Evolutionary conservation across 768 basidiomycete genomes (phyloP), one percentile per base, ranked within the genome.

Genomic region (Boletus reticulatus): DNA sequence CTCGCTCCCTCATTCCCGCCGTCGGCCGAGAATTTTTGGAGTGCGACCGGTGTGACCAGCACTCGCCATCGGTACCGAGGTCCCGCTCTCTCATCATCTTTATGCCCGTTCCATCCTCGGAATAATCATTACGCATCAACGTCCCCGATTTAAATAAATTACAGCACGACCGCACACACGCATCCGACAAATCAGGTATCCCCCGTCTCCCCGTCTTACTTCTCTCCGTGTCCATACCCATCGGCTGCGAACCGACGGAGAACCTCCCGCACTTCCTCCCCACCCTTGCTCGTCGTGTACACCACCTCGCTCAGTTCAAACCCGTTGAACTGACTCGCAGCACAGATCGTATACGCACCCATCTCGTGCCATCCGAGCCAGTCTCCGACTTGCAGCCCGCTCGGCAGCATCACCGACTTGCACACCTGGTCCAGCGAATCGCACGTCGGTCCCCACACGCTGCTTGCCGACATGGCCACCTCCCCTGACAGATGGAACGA

Each of bases 321-420:
- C 51, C 92, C 93, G 67, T 95, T 96, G 79, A 98, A 98, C 75
- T 87, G 88, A 74, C 91, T 94, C 50, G 97, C 94, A 0, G 97
- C 97, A 67, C 94, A 97, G 56, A 94, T 76, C n/a, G 97, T 98
- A 76, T 99, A 99, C 32, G 97, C 97, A 31, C 97, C 97, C 97
- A 99, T 98, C 69, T 92, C 87, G 53, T 88, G 87, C 76, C 95
- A 99, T n/a, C 89, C 91, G 17, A 99, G 82, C 97, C 97, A 99
- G 70, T 99, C 97, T 8, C 97, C 97, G 8, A 97, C 94, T 56
- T 82, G 80, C 50, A 98, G 78, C 1, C 80, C 80, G 31, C 73
- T 73, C 4, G 92, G 94, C 58, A 91, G 78, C 66, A 72, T 77
- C 50, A 78, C 79, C 55, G 75, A 79, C 62, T 79, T 78, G 66